Evolutionary conservation across 1,139 yeast genomes (phyloP).

Genomic region (Yamadazyma trypodendri): DNA sequence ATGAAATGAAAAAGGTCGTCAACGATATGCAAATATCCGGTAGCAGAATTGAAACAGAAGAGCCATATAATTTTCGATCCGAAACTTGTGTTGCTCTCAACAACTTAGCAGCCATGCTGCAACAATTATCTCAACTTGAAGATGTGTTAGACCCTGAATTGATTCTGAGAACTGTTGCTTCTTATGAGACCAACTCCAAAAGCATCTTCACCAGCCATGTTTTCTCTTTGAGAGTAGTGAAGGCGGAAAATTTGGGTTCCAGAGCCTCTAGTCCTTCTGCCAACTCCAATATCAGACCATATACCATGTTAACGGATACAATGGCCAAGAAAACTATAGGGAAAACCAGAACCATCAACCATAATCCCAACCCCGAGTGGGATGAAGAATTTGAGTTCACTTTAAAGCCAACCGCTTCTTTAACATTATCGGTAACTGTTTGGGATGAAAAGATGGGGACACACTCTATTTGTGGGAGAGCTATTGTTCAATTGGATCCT

Average conservation of each 20-base stretch:
- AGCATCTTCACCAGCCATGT: slow-evolving; percentile 49
- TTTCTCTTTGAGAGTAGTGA: slow-evolving; percentile 63
- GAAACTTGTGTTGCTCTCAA: slow-evolving; percentile 76
- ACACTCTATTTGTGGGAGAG: slow-evolving; percentile 71
- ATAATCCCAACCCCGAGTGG: slow-evolving; percentile 77
- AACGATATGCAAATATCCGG: slow-evolving; percentile 37
- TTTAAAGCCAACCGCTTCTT: slow-evolving; percentile 36
- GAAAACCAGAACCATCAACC: slow-evolving; percentile 64
- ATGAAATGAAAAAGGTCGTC: slow-evolving; percentile 48
- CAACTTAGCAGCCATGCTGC: slow-evolving; percentile 62
- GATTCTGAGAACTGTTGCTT: slow-evolving; percentile 47
- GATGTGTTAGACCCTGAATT: slow-evolving; percentile 60
- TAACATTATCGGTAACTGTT: slow-evolving; percentile 57
- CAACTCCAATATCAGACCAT: slow-evolving; percentile 58
- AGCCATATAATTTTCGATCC: slow-evolving; percentile 60
- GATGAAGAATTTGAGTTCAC: slow-evolving; percentile 80
- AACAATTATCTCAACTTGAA: slow-evolving; percentile 60
- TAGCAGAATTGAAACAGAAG: slow-evolving; percentile 38
- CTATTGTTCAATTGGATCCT: slow-evolving; percentile 64
- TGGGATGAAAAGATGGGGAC: slow-evolving; percentile 70
- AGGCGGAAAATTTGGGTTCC: slow-evolving; percentile 69
- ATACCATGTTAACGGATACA: slow-evolving; percentile 67
- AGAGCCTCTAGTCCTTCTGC: slow-evolving; percentile 35
- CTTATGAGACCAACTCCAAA: slow-evolving; percentile 30
- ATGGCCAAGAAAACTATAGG: slow-evolving; percentile 59